Evolutionary conservation across 805 yeast genomes (phyloP).

Genomic region (Myxozyma sirexii): DNA sequence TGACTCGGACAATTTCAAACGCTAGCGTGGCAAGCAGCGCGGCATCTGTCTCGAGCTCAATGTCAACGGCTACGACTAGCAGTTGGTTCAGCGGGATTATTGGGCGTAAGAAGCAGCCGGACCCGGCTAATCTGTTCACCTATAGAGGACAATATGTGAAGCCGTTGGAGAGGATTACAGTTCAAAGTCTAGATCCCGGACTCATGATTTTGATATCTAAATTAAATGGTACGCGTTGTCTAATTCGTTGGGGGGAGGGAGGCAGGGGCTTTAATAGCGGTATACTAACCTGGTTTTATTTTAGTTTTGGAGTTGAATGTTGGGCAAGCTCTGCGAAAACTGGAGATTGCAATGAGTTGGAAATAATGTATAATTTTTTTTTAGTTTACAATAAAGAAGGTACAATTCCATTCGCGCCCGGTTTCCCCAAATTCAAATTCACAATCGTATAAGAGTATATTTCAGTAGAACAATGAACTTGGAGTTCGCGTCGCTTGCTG

Average conservation of each 20-base stretch:
- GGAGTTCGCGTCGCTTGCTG: conserved; percentile 20
- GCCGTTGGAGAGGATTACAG: conserved; percentile 28
- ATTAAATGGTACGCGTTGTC: conserved; percentile 28
- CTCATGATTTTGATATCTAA: conserved; percentile 30
- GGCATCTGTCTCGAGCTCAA: conserved; percentile 12
- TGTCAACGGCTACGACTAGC: conserved; percentile 26
- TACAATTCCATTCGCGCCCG: neutral
- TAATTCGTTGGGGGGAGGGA: no score
- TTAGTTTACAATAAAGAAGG: neutral
- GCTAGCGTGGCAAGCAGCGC: conserved; percentile 20
- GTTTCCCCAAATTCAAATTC: neutral
- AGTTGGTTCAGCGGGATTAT: conserved; percentile 29
- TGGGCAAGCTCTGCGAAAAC: conserved; percentile 32
- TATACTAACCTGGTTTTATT: neutral
- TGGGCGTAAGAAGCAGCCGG: conserved; percentile 17
- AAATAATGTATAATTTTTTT: conserved; percentile 19
- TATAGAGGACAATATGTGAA: conserved; percentile 28
- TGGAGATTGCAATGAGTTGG: conserved; percentile 34
- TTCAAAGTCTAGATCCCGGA: conserved; percentile 34
- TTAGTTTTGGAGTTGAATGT: conserved; percentile 31
- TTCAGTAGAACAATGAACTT: neutral
- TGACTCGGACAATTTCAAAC: conserved; percentile 20
- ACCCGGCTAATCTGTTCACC: conserved; percentile 19
- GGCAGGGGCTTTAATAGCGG: no score
- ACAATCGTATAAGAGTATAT: neutral